phyloP scores from a whole-genome alignment of 148 eudicot genomes.

The Oxyria digyna region DNA sequence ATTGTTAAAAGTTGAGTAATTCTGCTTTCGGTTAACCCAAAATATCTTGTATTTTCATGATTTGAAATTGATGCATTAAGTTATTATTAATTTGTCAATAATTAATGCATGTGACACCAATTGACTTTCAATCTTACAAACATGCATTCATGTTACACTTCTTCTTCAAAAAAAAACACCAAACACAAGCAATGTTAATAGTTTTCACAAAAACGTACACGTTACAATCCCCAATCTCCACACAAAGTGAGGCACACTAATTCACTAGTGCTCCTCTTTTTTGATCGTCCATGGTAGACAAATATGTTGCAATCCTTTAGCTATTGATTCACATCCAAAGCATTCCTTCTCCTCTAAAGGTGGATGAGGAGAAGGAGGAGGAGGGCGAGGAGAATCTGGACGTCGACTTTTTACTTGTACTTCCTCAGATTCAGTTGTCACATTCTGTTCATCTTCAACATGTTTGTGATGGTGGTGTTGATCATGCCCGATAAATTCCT shows the following conservation, averaged over 20 bases:
- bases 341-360: neutral
- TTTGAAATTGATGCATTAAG: neutral
- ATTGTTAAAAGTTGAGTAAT: too few relatives aligned
- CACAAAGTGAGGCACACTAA: neutral
- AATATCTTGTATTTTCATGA: too few relatives aligned
- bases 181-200: neutral
- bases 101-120: neutral
- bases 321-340: constrained; percentile 6
- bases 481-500: neutral
- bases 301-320: constrained; percentile 8
- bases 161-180: neutral
- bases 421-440: neutral
- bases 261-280: constrained; percentile 5
- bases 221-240: constrained; percentile 2
- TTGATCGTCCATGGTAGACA: constrained; percentile 11
- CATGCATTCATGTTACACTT: constrained; percentile 4
- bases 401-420: constrained; percentile 11
- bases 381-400: neutral
- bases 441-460: neutral
- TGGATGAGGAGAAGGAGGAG: neutral
- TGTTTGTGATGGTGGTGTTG: neutral
- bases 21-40: too few relatives aligned
- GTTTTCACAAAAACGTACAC: neutral
- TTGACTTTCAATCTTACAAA: neutral
- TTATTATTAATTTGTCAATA: neutral